Percentiles rank a stretch among this genome's conserved stretches.
phyloP scores from a whole-genome alignment of 2,329 filamentous ascomycete genomes.

The Xenoacremonium recifei region DNA sequence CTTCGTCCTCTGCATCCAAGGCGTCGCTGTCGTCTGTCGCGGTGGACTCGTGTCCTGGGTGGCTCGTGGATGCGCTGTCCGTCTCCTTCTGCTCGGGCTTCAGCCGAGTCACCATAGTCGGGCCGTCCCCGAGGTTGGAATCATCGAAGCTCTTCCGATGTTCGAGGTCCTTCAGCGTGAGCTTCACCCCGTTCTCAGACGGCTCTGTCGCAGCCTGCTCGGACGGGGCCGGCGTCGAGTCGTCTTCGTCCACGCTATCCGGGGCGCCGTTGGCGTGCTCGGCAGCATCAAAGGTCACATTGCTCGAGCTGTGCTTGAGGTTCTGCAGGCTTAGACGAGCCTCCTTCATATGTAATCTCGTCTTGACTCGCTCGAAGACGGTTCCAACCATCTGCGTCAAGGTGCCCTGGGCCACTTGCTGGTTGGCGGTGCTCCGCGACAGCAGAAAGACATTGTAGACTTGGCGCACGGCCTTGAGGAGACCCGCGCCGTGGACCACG shows the following conservation, averaged over 20 bases:
- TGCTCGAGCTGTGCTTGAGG: constrained; percentile 52
- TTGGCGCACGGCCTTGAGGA: constrained; percentile 94
- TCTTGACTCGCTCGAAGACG: constrained; percentile 93
- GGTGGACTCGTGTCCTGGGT: constrained; percentile 53
- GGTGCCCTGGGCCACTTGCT: constrained; percentile 95
- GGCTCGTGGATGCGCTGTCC: constrained; percentile 48
- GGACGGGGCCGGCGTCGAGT: constrained; percentile 32
- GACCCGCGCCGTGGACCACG: constrained; percentile 91
- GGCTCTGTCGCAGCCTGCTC: constrained; percentile 28
- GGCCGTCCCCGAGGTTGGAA: constrained; percentile 64
- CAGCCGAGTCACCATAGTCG: constrained; percentile 64
- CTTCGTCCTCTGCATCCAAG: constrained; percentile 79
- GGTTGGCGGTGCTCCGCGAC: constrained; percentile 89
- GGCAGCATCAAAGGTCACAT: constrained; percentile 49
- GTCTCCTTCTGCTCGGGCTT: constrained; percentile 46
- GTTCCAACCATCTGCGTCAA: constrained; percentile 98
- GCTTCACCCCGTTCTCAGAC: constrained; percentile 47
- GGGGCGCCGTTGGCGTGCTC: constrained; percentile 34
- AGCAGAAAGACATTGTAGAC: constrained; percentile 99
- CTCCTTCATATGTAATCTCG: constrained; percentile 83
- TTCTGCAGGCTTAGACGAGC: constrained; percentile 60
- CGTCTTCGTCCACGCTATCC: constrained; percentile 37
- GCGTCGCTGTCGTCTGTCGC: constrained; percentile 57
- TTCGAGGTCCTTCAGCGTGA: constrained; percentile 66
- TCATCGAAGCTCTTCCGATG: constrained; percentile 68